Percentiles rank a stretch among this genome's conserved stretches.
Conservation (phyloP, 352 stramenopile genomes). For the Achlya hypogyna region DNA sequence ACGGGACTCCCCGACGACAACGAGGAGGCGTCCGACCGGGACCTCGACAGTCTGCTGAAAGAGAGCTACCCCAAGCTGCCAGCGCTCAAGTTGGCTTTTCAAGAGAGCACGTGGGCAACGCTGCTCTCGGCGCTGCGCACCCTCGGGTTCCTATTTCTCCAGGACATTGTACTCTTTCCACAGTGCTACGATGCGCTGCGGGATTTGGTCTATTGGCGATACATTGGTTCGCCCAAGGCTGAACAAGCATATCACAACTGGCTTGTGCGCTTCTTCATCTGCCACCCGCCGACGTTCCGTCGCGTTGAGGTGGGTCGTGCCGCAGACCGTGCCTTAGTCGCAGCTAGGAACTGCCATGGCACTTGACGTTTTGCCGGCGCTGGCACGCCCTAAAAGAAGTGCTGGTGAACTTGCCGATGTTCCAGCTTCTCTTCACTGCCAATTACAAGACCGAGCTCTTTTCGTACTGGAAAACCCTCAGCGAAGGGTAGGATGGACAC, state of each 20-base stretch:
- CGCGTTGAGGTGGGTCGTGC: slow-evolving; percentile 35
- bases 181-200: slow-evolving; percentile 83
- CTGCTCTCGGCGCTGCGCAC: slow-evolving; percentile 60
- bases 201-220: slow-evolving; percentile 82
- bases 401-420: slow-evolving; percentile 85
- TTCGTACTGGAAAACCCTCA: slow-evolving; percentile 84
- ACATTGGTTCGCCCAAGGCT: slow-evolving; percentile 59
- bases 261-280: slow-evolving; percentile 77
- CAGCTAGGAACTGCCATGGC: slow-evolving; percentile 86
- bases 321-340: slow-evolving; percentile 20
- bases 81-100: slow-evolving; percentile 39
- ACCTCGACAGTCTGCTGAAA: neutral
- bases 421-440: slow-evolving; percentile 86
- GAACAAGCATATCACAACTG: slow-evolving; percentile 73
- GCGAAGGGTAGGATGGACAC: slow-evolving; percentile 41
- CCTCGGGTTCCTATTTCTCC: slow-evolving; percentile 68
- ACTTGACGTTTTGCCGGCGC: slow-evolving; percentile 83
- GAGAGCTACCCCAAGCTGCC: slow-evolving; percentile 20
- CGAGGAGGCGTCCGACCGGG: slow-evolving; percentile 30
- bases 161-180: slow-evolving; percentile 79
- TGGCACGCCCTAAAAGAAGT: slow-evolving; percentile 81
- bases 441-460: slow-evolving; percentile 88
- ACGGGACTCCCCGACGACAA: slow-evolving; percentile 30
- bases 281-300: slow-evolving; percentile 70
- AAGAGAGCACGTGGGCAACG: slow-evolving; percentile 55